A percentile compares a stretch with the other conserved stretches of the same genome.
Evolutionary conservation across 208 protist species (phyloP).

Genomic region (Leishmania mexicana): DNA sequence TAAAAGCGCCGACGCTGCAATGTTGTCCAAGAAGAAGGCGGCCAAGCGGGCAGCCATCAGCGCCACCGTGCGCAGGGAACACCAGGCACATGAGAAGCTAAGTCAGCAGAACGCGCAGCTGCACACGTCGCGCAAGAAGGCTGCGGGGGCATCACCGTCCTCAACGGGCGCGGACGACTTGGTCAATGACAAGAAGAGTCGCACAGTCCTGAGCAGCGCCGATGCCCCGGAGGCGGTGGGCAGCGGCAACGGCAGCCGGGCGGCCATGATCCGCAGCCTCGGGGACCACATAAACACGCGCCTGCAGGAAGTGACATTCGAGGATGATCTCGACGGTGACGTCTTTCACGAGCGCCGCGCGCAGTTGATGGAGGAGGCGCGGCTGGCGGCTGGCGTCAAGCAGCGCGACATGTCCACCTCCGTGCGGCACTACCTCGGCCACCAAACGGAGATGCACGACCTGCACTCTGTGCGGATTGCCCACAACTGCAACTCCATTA

Average conservation of each 20-base stretch:
- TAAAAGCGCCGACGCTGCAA: conserved; percentile 23
- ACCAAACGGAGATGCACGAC: conserved; percentile 17
- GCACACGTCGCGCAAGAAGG: conserved; percentile 5
- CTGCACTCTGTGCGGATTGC: conserved; percentile 50
- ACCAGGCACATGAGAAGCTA: conserved; percentile 22
- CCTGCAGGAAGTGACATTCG: conserved; percentile 66
- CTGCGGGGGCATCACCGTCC: background rate
- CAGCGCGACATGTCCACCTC: conserved; percentile 61
- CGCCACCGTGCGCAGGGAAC: conserved; percentile 40
- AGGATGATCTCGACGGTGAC: conserved; percentile 82
- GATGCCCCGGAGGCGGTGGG: conserved; percentile 29
- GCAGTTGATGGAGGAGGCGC: conserved; percentile 79
- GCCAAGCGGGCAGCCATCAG: conserved; percentile 42
- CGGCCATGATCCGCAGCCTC: conserved; percentile 57
- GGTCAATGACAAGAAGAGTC: background rate
- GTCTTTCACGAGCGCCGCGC: conserved; percentile 74
- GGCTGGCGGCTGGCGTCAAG: conserved; percentile 71
- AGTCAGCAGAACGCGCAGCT: conserved; percentile 4
- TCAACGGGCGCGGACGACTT: background rate
- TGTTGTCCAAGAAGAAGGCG: conserved; percentile 77
- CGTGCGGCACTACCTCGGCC: conserved; percentile 45
- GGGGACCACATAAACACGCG: conserved; percentile 89
- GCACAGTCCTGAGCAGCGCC: conserved; percentile 16
- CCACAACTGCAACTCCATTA: conserved; percentile 89
- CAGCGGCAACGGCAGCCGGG: conserved; percentile 28